Evolutionary conservation across 495 filamentous ascomycete species (phyloP), one percentile per base, ranked within the genome.

Genomic region (Neohortaea acidophila): DNA sequence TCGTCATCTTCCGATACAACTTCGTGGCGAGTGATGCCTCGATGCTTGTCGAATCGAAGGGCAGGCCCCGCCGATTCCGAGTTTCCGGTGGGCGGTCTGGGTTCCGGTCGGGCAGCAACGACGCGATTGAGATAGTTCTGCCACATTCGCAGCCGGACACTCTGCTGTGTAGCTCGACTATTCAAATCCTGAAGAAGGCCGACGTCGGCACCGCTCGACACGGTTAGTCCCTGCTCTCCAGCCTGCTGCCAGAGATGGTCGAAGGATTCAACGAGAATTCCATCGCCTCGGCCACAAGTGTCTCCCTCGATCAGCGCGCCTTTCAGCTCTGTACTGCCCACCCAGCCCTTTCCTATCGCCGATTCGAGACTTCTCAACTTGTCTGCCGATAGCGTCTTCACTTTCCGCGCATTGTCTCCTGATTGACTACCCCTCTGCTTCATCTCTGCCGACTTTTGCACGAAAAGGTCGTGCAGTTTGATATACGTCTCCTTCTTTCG

Each of bases 241-340:
- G 70, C 74, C 21, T 65, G 49, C 30, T 67, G 66, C 80, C 78
- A 87, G 4, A 83, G 68, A 14, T 71, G 59, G 9, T 76, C 64
- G 42, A 85, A 87, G 0, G 69, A 60, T 11, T 64, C 60, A 17
- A 71, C 67, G 5, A 91, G 56, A 22, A 86, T 63, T 2, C 66
- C 64, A 45, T 85, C 79, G 14, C 64, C 69, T 37, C 56, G 61
- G 17, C 62, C 57, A n/a, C 60, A 58, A 20, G 59, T 63, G 26
- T 81, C 80, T 0, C 78, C 81, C 31, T 74, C 64, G 0, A 84
- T 56, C 15, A 91, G 49, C 12, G 65, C 56, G 25, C 81, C 69
- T 47, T 77, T 63, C 75, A 80, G 82, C 35, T 75, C 64, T 33
- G 71, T 63, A 44, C 75, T 67, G 1, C 83, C 84, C 5, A 77